These are phyloP conservation scores for Leishmania lainsoni DNA, from an alignment of 208 protist species.

Conservation along the genomic window DNA sequence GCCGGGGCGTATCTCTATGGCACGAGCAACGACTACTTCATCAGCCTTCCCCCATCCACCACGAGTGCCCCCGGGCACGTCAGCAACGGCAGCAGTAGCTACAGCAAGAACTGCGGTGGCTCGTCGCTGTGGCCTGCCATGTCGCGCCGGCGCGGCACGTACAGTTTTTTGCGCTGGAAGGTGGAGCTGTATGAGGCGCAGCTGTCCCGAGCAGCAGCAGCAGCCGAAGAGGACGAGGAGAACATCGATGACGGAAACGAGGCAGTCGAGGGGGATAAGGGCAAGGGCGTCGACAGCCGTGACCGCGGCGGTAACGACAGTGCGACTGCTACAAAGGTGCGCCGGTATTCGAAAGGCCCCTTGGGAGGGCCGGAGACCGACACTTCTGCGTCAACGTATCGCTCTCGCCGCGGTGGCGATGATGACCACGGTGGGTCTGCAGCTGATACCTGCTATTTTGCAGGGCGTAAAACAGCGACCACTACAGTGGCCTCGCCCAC, in stretches of 20 bases:
- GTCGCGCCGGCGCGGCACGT: conserved; percentile 54
- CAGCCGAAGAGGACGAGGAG: not conserved
- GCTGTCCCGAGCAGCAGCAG: conserved; percentile 24
- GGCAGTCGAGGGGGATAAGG: not conserved
- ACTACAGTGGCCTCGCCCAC: not conserved
- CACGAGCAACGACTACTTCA: conserved; percentile 77
- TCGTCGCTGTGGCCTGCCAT: conserved; percentile 27
- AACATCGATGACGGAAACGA: not conserved
- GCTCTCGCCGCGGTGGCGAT: not conserved
- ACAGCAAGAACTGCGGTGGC: not conserved
- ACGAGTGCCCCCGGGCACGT: conserved; percentile 4
- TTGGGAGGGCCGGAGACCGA: conserved; percentile 5
- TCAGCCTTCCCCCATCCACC: conserved; percentile 19
- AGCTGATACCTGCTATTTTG: not conserved
- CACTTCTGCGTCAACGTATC: not conserved
- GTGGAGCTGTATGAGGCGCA: conserved; percentile 65
- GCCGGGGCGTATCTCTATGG: conserved; percentile 61
- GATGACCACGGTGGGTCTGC: not conserved
- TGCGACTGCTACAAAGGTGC: not conserved
- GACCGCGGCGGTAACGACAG: not conserved
- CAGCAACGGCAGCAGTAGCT: conserved; percentile 8
- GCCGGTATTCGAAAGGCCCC: conserved; percentile 18
- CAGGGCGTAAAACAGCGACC: not conserved
- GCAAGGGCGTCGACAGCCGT: not conserved
- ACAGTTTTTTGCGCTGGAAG: conserved; percentile 78